Evolutionary conservation across 176 grass and related monocot genomes (phyloP).

Genomic region (Carex parvula): DNA sequence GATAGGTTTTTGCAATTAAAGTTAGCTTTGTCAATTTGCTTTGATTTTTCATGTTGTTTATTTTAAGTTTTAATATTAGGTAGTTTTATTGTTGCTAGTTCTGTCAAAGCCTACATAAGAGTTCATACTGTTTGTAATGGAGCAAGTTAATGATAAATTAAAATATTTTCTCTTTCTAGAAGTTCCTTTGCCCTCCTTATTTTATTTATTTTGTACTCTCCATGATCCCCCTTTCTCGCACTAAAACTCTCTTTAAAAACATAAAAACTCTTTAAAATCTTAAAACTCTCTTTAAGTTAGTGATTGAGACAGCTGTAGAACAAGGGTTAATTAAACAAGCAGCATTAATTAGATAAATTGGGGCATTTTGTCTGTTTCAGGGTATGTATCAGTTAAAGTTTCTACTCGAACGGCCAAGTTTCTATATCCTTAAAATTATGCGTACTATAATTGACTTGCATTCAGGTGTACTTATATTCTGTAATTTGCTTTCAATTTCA

Average conservation of each 20-base stretch:
- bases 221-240: neutral
- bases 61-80: neutral
- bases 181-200: neutral
- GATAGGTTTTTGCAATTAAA: neutral
- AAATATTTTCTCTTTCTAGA: neutral
- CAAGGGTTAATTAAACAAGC: neutral
- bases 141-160: neutral
- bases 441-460: neutral
- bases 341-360: neutral
- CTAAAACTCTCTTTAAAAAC: neutral
- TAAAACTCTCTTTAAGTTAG: neutral
- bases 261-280: neutral
- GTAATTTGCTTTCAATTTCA: conserved; percentile 28
- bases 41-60: neutral
- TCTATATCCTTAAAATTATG: neutral
- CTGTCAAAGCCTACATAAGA: neutral
- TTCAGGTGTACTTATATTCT: neutral
- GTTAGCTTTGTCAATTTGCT: neutral
- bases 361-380: neutral
- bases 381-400: neutral
- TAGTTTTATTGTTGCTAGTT: neutral
- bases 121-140: neutral
- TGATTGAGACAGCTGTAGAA: neutral
- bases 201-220: neutral
- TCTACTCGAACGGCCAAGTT: neutral